These are phyloP conservation scores for Lactarius indigo DNA, from an alignment of 768 basidiomycete genomes.

Conservation along the genomic window DNA sequence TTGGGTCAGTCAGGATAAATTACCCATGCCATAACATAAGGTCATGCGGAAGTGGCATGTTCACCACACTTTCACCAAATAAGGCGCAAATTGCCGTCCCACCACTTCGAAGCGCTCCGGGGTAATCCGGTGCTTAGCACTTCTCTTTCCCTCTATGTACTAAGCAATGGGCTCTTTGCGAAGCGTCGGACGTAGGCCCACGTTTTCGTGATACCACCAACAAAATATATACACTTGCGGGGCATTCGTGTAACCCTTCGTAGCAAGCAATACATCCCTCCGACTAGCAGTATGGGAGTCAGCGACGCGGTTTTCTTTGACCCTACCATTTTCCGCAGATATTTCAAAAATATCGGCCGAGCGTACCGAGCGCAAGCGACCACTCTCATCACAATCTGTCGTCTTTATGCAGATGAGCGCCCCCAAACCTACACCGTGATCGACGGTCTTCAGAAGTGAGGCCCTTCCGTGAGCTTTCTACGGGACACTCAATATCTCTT, in stretches of 20 bases:
- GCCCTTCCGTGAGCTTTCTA: neutral
- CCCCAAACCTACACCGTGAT: neutral
- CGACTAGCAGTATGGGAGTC: neutral
- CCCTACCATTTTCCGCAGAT: neutral
- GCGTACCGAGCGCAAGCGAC: neutral
- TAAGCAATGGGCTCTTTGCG: neutral
- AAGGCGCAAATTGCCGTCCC: neutral
- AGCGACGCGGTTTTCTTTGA: neutral
- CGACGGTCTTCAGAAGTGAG: neutral
- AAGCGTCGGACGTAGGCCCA: neutral
- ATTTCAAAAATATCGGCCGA: neutral
- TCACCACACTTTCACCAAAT: too few relatives aligned
- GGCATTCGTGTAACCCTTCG: neutral
- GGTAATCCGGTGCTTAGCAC: neutral
- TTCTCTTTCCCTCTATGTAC: neutral
- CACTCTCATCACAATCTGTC: constrained; percentile 2
- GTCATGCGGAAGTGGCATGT: neutral
- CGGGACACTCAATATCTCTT: too few relatives aligned
- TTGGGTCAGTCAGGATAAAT: too few relatives aligned
- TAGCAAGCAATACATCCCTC: neutral
- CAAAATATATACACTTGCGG: neutral
- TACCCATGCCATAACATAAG: too few relatives aligned
- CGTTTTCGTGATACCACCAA: neutral
- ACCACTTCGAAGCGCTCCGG: neutral
- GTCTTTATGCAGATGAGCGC: neutral